Base-by-base conservation (phyloP, 1,284 basidiomycete genomes). In the Ceratobasidium sp. region DNA sequence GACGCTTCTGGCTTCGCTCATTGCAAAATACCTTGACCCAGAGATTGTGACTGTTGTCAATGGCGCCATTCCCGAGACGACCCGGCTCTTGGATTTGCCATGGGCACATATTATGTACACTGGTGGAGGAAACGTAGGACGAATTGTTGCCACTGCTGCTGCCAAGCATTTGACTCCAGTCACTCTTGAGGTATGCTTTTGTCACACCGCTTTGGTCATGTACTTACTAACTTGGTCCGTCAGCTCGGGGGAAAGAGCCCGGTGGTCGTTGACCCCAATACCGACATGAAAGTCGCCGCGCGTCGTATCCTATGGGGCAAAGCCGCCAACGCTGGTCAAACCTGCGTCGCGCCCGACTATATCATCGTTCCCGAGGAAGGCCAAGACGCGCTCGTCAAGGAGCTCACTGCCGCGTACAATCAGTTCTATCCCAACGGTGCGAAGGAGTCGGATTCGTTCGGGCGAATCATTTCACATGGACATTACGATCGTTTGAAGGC, bases 141-240 rank as follows among this genome's bases (percentile, higher is more conserved):
- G 85, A 76, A 89, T 98, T 73, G 88, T 98, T 11, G 89, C 91
- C 8, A 82, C 85, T 0, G 95, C 96, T 0, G 95, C 95, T 2
- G 95, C 93, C 9, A 92, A 96, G 81, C 89, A 91, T 70, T 83
- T 98, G 21, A 94, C 94, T 0, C 94, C 96, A 0, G 84, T 92
- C 28, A 91, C 93, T 7, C 87, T 96, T 55, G 95, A 93, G 84
- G 89, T 89, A 50, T 1, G 67, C 49, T 32, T 47, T 30, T 41
- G 11, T n/a, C 38, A 16, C 23, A n/a, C 63, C 16, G 18, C 38
- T 16, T 57, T 28, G 3, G 35, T 55, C 7, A 44, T n/a, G 8
- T 14, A 26, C 35, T 14, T 7, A 32, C 35, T 64, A 5, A 23
- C 14, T 41, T 2, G n/a, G 41, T 59, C 46, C 16, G 49, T 41